Evolutionary conservation across 106 monocot species (phyloP).

Genomic region (Dioscorea alata): DNA sequence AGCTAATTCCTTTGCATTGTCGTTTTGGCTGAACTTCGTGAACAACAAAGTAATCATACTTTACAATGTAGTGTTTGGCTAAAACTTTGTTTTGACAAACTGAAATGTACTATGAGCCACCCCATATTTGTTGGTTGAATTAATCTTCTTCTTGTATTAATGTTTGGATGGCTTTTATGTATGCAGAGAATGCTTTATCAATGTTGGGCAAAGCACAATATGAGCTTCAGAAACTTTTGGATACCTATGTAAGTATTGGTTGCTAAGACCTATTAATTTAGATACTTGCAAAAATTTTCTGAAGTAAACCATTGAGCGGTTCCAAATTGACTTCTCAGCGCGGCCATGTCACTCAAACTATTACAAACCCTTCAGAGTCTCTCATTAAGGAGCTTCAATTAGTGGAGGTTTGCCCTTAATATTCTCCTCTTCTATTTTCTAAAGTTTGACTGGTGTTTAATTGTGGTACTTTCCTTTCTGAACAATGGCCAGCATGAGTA

Average conservation of each 20-base stretch:
- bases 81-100: not conserved
- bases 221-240: slow-evolving; percentile 66
- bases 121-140: too few relatives aligned
- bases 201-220: slow-evolving; percentile 84
- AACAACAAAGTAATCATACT: not conserved
- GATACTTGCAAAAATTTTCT: not conserved
- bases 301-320: not conserved
- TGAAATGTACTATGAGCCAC: not conserved
- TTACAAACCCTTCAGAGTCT: slow-evolving; percentile 65
- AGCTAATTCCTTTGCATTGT: not conserved
- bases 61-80: not conserved
- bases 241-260: slow-evolving; percentile 62
- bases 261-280: not conserved
- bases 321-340: slow-evolving; percentile 37
- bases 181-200: slow-evolving; percentile 60
- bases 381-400: slow-evolving; percentile 71
- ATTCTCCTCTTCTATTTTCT: not conserved
- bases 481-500: too few relatives aligned
- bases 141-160: not conserved
- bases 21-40: not conserved
- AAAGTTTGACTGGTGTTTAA: not conserved
- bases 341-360: slow-evolving; percentile 55
- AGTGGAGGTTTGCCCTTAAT: slow-evolving; percentile 57
- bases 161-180: slow-evolving; percentile 1
- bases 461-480: not conserved